These are phyloP conservation scores for Magnaporthales sp. DNA, from an alignment of 2,329 filamentous ascomycete genomes.

Conservation along the genomic window DNA sequence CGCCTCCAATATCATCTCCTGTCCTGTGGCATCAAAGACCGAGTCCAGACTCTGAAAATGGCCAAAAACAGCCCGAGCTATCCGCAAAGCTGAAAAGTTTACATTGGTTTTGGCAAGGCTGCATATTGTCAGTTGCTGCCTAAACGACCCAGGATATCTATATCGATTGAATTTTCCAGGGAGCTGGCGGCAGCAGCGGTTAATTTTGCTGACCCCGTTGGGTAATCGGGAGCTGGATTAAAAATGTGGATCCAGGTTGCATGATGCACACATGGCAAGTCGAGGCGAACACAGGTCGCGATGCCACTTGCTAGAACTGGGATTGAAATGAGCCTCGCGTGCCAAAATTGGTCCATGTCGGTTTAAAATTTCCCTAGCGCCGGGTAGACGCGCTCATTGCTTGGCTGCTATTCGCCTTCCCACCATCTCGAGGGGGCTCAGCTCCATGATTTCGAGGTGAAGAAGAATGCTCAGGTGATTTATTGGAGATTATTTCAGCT, in stretches of 20 bases:
- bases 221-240: neutral
- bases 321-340: neutral
- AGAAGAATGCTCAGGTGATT: neutral
- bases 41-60: neutral
- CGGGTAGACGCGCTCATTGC: neutral
- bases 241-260: neutral
- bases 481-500: neutral
- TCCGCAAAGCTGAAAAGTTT: neutral
- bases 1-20: neutral
- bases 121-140: neutral
- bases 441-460: neutral
- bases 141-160: neutral
- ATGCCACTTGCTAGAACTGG: neutral
- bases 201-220: neutral
- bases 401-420: too few species aligned
- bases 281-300: too few species aligned
- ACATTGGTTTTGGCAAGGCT: neutral
- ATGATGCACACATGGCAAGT: neutral
- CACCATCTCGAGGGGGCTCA: neutral
- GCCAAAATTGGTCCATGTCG: neutral
- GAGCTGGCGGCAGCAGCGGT: neutral
- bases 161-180: neutral
- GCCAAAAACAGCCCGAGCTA: neutral
- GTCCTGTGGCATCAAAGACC: neutral
- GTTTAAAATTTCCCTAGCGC: neutral